Evolutionary conservation across 371 early-diverging fungal species (phyloP).

Genomic region (Synchytrium microbalum): DNA sequence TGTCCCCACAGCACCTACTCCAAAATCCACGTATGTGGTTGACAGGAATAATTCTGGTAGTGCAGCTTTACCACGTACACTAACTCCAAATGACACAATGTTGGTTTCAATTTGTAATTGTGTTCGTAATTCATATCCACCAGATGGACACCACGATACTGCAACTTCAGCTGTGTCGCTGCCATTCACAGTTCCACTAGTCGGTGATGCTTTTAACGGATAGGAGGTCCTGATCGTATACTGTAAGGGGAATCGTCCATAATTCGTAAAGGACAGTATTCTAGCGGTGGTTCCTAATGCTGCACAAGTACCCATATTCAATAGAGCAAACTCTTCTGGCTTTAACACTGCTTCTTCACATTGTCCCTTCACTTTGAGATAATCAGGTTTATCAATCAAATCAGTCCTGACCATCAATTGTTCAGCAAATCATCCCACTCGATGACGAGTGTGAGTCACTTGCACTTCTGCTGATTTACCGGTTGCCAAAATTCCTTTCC

Average conservation of each 20-base stretch:
- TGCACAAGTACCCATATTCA: conserved; percentile 46
- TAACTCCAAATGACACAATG: conserved; percentile 40
- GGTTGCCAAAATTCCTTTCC: conserved; percentile 33
- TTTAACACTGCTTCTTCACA: conserved; percentile 48
- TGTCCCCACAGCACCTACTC: conserved; percentile 41
- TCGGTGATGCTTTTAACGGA: conserved; percentile 40
- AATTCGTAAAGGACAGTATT: conserved; percentile 36
- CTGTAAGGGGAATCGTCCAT: conserved; percentile 42
- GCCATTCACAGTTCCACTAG: conserved; percentile 33
- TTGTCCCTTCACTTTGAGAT: conserved; percentile 34
- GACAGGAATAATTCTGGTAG: conserved; percentile 43
- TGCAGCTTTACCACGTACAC: conserved; percentile 43
- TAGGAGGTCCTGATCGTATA: conserved; percentile 36
- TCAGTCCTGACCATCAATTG: conserved; percentile 40
- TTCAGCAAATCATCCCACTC: conserved; percentile 36
- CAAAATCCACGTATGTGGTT: conserved; percentile 44
- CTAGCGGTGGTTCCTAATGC: conserved; percentile 37
- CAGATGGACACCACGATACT: conserved; percentile 46
- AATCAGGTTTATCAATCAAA: conserved; percentile 38
- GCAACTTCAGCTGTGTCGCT: conserved; percentile 25
- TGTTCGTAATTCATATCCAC: conserved; percentile 50
- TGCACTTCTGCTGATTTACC: conserved; percentile 26
- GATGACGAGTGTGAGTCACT: conserved; percentile 33
- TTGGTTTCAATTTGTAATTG: conserved; percentile 41
- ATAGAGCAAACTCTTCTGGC: conserved; percentile 39